phyloP scores from a whole-genome alignment of 2,329 filamentous ascomycete species.

The Epichloe uncinata region DNA sequence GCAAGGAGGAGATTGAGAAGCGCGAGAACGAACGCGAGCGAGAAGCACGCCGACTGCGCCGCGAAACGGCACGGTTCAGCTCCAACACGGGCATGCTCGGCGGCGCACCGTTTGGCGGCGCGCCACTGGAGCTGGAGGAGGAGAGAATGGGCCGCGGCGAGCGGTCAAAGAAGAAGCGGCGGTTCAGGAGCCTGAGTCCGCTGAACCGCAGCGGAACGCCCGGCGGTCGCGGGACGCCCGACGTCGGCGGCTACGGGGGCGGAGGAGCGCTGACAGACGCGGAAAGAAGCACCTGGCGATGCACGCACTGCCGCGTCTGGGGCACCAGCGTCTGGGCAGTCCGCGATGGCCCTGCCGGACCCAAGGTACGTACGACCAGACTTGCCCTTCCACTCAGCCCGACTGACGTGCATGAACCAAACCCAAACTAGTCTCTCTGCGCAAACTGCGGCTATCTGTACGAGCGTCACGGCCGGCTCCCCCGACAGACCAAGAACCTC shows the following conservation, averaged over 20 bases:
- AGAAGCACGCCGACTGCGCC: conserved; percentile 70
- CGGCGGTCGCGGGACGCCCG: conserved; percentile 66
- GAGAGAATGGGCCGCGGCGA: conserved; percentile 87
- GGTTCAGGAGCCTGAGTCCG: conserved; percentile 81
- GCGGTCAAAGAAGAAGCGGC: conserved; percentile 85
- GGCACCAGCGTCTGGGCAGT: conserved; percentile 91
- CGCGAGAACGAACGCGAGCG: conserved; percentile 87
- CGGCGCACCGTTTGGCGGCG: conserved; percentile 48
- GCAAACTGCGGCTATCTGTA: conserved; percentile 86
- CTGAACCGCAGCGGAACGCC: conserved; percentile 50
- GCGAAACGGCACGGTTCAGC: conserved; percentile 87
- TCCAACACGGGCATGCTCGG: conserved; percentile 71
- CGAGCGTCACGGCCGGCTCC: conserved; percentile 74
- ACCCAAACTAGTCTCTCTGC: conserved; percentile 57
- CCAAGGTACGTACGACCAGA: conserved; percentile 63
- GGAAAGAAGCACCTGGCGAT: conserved; percentile 77
- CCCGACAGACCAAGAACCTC: conserved; percentile 39
- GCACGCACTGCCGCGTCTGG: conserved; percentile 75
- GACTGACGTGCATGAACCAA: not conserved
- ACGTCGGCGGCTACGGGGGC: conserved; percentile 60
- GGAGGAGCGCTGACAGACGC: conserved; percentile 57
- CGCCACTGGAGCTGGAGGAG: conserved; percentile 46
- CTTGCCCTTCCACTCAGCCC: too few relatives aligned
- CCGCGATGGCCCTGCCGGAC: conserved; percentile 73
- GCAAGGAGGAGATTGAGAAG: conserved; percentile 95